Conservation (phyloP, 1,284 basidiomycete species). For the Lentinus polychrous region DNA sequence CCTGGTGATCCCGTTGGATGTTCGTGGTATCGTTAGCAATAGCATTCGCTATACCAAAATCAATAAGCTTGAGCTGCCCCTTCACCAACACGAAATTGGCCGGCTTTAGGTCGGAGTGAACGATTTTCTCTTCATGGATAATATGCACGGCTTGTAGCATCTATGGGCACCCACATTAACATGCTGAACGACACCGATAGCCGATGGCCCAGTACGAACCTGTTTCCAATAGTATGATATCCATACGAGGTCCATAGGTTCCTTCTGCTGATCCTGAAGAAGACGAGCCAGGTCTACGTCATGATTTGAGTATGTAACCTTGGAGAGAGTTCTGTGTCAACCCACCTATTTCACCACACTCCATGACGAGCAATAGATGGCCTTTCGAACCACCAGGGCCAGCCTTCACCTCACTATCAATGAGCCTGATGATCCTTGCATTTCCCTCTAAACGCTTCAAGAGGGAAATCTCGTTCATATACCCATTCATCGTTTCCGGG, state of each 20-base stretch:
- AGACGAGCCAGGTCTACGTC: slow-evolving; percentile 69
- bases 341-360: slow-evolving; percentile 79
- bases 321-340: slow-evolving; percentile 2
- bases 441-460: slow-evolving; percentile 85
- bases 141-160: slow-evolving; percentile 95
- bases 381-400: slow-evolving; percentile 61
- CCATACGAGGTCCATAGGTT: slow-evolving; percentile 86
- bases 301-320: not conserved
- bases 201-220: slow-evolving; percentile 34
- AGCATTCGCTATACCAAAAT: slow-evolving; percentile 95
- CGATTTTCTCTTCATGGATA: slow-evolving; percentile 93
- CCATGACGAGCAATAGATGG: slow-evolving; percentile 81
- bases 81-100: slow-evolving; percentile 95
- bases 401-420: slow-evolving; percentile 77
- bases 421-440: slow-evolving; percentile 80
- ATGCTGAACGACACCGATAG: not conserved
- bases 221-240: slow-evolving; percentile 94
- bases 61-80: slow-evolving; percentile 90
- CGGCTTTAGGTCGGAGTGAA: slow-evolving; percentile 94
- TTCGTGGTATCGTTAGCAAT: slow-evolving; percentile 97
- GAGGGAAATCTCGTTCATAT: slow-evolving; percentile 89
- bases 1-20: slow-evolving; percentile 91
- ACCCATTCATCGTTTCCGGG: slow-evolving; percentile 81
- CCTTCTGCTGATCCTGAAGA: slow-evolving; percentile 74
- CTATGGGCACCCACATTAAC: slow-evolving; percentile 33